A percentile compares a stretch with the other conserved stretches of the same genome.
Evolutionary conservation across 805 yeast genomes (phyloP).

Genomic region (Grigorovia humatica): DNA sequence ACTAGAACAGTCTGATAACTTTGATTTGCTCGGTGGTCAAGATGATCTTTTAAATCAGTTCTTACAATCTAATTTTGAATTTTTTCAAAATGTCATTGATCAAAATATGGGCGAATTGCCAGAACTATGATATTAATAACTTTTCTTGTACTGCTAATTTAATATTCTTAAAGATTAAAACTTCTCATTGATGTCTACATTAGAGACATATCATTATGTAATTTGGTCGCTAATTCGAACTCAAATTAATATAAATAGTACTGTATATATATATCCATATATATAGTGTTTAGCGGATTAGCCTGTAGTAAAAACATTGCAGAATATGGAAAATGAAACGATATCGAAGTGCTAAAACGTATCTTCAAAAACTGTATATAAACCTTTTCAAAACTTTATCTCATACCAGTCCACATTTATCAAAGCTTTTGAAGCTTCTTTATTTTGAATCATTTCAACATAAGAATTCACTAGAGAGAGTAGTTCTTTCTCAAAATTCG

Average conservation of each 20-base stretch:
- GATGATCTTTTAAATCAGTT: slow-evolving; percentile 10
- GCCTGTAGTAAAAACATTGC: too few species aligned
- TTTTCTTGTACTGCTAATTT: not conserved
- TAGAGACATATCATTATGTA: too few species aligned
- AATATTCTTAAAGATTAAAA: not conserved
- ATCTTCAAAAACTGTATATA: too few species aligned
- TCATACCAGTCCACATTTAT: not conserved
- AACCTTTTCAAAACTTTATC: not conserved
- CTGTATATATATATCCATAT: too few species aligned
- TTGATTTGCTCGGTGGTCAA: not conserved
- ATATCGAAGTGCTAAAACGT: too few species aligned
- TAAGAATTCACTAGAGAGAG: not conserved
- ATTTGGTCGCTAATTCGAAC: too few species aligned
- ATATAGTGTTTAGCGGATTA: too few species aligned
- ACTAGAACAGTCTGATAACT: not conserved
- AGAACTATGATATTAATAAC: not conserved
- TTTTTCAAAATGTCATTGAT: slow-evolving; percentile 10
- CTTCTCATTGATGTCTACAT: too few species aligned
- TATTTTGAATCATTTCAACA: not conserved
- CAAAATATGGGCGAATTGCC: slow-evolving; percentile 13
- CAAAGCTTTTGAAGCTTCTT: not conserved
- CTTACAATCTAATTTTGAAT: slow-evolving; percentile 10
- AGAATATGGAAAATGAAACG: too few species aligned
- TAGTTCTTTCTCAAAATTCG: not conserved
- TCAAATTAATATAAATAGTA: too few species aligned